These are phyloP conservation scores for Theobroma cacao DNA, from an alignment of 345 rosid genomes.

Conservation along the genomic window DNA sequence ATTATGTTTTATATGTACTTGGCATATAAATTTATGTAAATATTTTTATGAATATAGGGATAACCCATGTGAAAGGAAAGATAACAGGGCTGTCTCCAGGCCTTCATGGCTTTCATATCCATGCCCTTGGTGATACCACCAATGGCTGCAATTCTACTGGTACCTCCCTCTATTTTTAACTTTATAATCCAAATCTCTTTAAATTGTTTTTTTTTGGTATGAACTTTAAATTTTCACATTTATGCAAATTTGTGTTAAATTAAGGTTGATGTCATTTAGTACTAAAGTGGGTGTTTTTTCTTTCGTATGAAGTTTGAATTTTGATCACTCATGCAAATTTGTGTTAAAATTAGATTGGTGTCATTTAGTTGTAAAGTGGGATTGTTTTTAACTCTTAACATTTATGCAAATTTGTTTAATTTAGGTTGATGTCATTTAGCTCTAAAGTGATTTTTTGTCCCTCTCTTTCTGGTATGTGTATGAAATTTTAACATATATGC, in stretches of 20 bases:
- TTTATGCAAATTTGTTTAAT: background rate
- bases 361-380: background rate
- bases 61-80: conserved; percentile 71
- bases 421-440: background rate
- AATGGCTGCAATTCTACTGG: conserved; percentile 98
- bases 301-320: background rate
- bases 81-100: conserved; percentile 80
- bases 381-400: no score
- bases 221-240: background rate
- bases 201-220: background rate
- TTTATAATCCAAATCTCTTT: background rate
- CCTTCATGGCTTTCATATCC: conserved; percentile 87
- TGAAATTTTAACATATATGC: background rate
- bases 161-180: background rate
- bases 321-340: background rate
- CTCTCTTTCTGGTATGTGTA: background rate
- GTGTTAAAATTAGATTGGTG: background rate
- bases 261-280: background rate
- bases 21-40: background rate
- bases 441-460: background rate
- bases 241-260: background rate
- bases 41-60: conserved; percentile 40
- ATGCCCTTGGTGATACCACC: conserved; percentile 89
- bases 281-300: background rate
- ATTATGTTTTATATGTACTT: background rate